Base-by-base conservation (phyloP, 305 asterid species). In the Fraxinus sp. region DNA sequence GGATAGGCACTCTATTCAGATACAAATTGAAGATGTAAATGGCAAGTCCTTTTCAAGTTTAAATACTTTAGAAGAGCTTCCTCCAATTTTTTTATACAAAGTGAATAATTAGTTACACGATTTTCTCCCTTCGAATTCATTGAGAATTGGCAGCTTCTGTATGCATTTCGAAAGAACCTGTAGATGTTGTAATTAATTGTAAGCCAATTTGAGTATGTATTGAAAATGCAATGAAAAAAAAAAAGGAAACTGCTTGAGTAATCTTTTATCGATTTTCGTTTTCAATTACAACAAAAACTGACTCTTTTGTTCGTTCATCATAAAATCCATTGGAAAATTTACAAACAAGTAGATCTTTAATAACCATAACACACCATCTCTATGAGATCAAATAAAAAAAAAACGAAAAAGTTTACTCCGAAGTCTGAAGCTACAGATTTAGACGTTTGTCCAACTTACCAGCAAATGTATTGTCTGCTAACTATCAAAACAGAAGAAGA, bases 11-110 rank as follows among this genome's bases (percentile, higher is more conserved):
- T 75, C 55, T 41, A 87, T 82, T 79, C 64, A 39, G 74, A 78
- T 82, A 18, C 87, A 79, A 22, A 87, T 89, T 77, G 62, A 74
- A 74, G 87, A 75, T 36, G 76, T 16, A 49, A 86, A 86, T 41
- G 55, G 75, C 22, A 74, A 87, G 72, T 28, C n/a, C 5, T 71
- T 39, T 14, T 74, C 71, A 26, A 75, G 84, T 74, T 5, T 70
- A 2, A 66, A 82, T 77, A 79, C 36, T 55, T 76, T 80, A 8
- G 80, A 77, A 5, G 39, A 55, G 76, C 71, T 82, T 80, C 77
- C 81, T 36, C 57, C 22, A 72, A 71, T n/a, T 52, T 30, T 3
- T 20, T 22, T 35, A 33, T 55, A 35, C n/a, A 2, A 49, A 57
- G 11, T 39, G 72, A 78, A 49, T 74, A 76, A 49, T 70, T 30